Evolutionary conservation across 2,329 filamentous ascomycete species (phyloP).

Genomic region (Lasiodiplodia hormozganensis): DNA sequence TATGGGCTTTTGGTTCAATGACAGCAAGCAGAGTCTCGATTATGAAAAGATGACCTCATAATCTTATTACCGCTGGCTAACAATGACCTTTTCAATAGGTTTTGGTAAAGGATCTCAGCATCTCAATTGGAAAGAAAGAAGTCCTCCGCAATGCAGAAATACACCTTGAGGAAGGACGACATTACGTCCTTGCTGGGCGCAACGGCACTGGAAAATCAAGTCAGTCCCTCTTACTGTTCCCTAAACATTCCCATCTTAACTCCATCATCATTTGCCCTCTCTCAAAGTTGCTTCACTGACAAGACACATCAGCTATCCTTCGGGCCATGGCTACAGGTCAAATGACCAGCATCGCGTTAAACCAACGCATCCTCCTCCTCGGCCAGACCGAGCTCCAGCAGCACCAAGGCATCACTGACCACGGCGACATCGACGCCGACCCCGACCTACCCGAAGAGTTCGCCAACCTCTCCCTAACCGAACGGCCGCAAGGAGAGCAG

Average conservation of each 20-base stretch:
- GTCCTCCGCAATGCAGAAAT: conserved; percentile 74
- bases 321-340: conserved; percentile 78
- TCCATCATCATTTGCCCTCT: too few species aligned
- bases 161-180: conserved; percentile 72
- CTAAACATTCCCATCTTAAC: neutral
- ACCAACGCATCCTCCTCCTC: conserved; percentile 43
- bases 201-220: conserved; percentile 87
- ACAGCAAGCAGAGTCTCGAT: too few species aligned
- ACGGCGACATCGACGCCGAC: conserved; percentile 14
- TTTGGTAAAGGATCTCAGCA: conserved; percentile 71
- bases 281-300: neutral
- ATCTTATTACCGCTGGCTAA: neutral
- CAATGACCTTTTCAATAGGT: conserved; percentile 39
- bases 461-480: neutral
- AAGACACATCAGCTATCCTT: conserved; percentile 63
- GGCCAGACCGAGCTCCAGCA: conserved; percentile 39
- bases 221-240: conserved; percentile 46
- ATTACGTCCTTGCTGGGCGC: conserved; percentile 79
- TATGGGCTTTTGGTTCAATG: too few species aligned
- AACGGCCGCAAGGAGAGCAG: neutral
- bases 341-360: conserved; percentile 67
- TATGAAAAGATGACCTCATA: too few species aligned
- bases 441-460: neutral
- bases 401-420: neutral
- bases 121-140: conserved; percentile 69